phyloP scores from a whole-genome alignment of 768 basidiomycete species.

The Boletales sp. region DNA sequence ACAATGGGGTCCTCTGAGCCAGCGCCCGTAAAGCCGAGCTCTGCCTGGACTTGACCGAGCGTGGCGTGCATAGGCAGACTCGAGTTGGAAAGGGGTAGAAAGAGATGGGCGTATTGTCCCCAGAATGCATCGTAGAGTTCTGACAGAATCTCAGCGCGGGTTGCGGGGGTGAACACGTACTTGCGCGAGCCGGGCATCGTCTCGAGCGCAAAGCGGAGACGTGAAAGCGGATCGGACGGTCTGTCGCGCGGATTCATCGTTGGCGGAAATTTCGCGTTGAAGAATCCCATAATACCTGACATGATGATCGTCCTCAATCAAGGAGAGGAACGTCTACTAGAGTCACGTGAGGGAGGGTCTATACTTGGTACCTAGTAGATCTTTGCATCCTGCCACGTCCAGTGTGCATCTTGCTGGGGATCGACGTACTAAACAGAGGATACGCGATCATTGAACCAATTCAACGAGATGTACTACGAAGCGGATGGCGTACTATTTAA shows the following conservation, averaged over 20 bases:
- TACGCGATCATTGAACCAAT: no score
- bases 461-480: no score
- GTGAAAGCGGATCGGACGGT: slow-evolving; percentile 60
- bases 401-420: no score
- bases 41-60: slow-evolving; percentile 67
- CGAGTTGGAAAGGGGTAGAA: slow-evolving; percentile 62
- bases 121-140: slow-evolving; percentile 82
- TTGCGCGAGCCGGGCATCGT: slow-evolving; percentile 79
- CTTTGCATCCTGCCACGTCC: no score
- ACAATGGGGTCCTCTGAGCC: slow-evolving; percentile 56
- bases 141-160: slow-evolving; percentile 75
- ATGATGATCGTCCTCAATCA: slow-evolving; percentile 17
- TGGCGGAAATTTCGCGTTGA: slow-evolving; percentile 48
- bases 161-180: slow-evolving; percentile 69
- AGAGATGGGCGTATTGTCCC: slow-evolving; percentile 70
- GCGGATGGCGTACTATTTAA: no score
- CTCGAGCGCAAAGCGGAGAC: slow-evolving; percentile 72
- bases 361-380: no score
- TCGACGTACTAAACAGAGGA: no score
- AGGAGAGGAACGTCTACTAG: no score
- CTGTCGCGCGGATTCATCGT: slow-evolving; percentile 56
- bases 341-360: no score
- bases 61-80: slow-evolving; percentile 61
- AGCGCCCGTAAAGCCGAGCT: slow-evolving; percentile 51
- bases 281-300: slow-evolving; percentile 44